Base-by-base conservation (phyloP, 768 basidiomycete genomes). In the Infundibulicybe gibba region DNA sequence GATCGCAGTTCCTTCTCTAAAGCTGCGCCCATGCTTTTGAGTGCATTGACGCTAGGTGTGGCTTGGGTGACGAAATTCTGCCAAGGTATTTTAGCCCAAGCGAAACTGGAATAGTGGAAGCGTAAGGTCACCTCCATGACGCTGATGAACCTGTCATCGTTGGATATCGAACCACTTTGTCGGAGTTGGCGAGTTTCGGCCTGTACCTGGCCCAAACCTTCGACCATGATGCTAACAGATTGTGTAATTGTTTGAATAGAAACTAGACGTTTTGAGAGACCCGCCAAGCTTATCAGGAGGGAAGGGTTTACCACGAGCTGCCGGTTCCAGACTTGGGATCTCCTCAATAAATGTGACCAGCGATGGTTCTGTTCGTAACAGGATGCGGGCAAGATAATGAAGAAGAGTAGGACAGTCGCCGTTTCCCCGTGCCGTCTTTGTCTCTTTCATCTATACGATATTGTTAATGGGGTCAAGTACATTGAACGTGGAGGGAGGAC, bases 341-440 rank as follows among this genome's bases (percentile, higher is more conserved):
- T 94, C 93, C 19, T 90, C 85, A 3, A 89, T 76, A 62, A 94
- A 94, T 14, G 73, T 72, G 4, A 87, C 67, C 11, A 90, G 61
- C 0, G 73, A 67, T 0, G 86, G 77, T 57, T 94, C 83, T 5
- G 75, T 75, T 25, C 83, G 77, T 47, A 88, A 56, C 13, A 95
- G 71, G 5, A 88, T 75, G 40, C 79, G 76, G 11, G 89, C 90
- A n/a, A 95, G 62, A 59, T 92, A 95, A 61, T 95, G 94, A 11
- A 97, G 72, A n/a, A 97, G 69, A 0, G 92, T 95, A 0, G 93
- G 91, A 53, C 90, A 94, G 6, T 80, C 80, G 0, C 79, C 41
- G 0, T 79, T 77, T 0, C 77, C 79, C 47, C 79, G 84, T 0
- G 77, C 80, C 0, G 90, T 88, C 65, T 80, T 90, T 6, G 85